These are phyloP conservation scores for Beauveria rudraprayagi DNA, from an alignment of 2,329 filamentous ascomycete species.

Conservation along the genomic window DNA sequence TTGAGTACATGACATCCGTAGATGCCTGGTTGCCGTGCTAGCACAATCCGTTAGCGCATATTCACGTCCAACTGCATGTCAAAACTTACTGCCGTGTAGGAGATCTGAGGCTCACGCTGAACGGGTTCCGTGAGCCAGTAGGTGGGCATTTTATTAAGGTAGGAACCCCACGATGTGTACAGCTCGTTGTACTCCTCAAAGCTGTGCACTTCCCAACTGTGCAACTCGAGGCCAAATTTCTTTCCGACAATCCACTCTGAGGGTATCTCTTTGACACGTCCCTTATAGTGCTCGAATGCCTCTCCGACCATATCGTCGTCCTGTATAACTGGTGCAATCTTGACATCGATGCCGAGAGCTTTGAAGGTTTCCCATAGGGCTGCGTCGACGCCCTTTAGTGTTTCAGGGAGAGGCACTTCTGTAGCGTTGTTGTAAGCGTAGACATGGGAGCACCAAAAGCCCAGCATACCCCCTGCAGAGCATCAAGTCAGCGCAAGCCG, in stretches of 20 bases:
- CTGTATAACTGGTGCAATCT: background rate
- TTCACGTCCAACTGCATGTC: too few species aligned
- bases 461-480: slow-evolving; percentile 32
- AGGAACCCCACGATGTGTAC: background rate
- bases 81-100: background rate
- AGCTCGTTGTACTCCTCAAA: background rate
- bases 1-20: too few species aligned
- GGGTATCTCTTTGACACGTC: background rate
- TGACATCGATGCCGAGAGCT: background rate
- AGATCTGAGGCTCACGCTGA: background rate
- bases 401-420: slow-evolving; percentile 21
- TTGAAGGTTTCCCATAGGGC: slow-evolving; percentile 18
- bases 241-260: background rate
- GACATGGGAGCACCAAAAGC: slow-evolving; percentile 36
- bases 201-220: too few species aligned
- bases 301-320: too few species aligned
- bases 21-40: slow-evolving; percentile 4
- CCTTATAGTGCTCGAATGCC: too few species aligned
- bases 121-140: background rate
- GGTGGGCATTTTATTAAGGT: background rate
- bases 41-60: background rate
- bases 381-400: slow-evolving; percentile 40
- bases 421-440: slow-evolving; percentile 33
- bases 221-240: background rate
- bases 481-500: too few species aligned